Conservation (phyloP, 257 asterid species). For the Gentiana dahurica region DNA sequence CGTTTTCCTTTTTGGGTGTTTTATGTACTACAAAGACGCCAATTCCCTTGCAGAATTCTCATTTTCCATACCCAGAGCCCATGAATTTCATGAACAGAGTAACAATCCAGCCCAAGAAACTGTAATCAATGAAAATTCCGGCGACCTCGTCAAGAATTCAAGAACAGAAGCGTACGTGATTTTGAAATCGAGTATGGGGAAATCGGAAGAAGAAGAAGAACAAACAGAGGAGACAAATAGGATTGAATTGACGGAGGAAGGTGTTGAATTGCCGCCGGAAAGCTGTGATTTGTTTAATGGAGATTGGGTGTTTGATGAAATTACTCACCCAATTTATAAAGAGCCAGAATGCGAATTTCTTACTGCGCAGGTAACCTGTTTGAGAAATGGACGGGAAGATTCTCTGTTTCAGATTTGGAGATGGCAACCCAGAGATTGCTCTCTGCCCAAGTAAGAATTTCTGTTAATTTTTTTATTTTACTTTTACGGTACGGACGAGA, state of each 20-base stretch:
- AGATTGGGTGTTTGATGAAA: constrained; percentile 61
- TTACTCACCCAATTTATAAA: constrained; percentile 46
- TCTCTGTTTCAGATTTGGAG: constrained; percentile 71
- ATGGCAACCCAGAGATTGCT: constrained; percentile 86
- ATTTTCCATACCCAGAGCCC: constrained; percentile 34
- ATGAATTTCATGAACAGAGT: constrained; percentile 18
- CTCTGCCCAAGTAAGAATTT: constrained; percentile 52
- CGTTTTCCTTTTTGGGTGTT: constrained; percentile 60
- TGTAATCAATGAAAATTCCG: constrained; percentile 12
- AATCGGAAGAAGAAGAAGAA: constrained; percentile 14
- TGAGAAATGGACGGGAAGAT: constrained; percentile 65
- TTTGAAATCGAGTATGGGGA: constrained; percentile 6
- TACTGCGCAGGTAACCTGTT: constrained; percentile 77
- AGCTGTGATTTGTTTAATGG: constrained; percentile 66
- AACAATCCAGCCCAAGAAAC: background rate
- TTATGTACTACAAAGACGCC: constrained; percentile 73
- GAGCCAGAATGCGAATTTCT: constrained; percentile 64
- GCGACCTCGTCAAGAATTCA: constrained; percentile 34
- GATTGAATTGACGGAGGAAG: constrained; percentile 28
- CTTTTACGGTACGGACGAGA: too few species aligned
- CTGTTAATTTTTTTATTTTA: background rate
- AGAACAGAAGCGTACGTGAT: constrained; percentile 35
- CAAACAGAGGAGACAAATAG: constrained; percentile 17
- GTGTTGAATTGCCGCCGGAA: constrained; percentile 42
- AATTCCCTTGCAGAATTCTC: constrained; percentile 71